phyloP scores from a whole-genome alignment of 2,329 filamentous ascomycete genomes.

The Colletotrichum sp. region DNA sequence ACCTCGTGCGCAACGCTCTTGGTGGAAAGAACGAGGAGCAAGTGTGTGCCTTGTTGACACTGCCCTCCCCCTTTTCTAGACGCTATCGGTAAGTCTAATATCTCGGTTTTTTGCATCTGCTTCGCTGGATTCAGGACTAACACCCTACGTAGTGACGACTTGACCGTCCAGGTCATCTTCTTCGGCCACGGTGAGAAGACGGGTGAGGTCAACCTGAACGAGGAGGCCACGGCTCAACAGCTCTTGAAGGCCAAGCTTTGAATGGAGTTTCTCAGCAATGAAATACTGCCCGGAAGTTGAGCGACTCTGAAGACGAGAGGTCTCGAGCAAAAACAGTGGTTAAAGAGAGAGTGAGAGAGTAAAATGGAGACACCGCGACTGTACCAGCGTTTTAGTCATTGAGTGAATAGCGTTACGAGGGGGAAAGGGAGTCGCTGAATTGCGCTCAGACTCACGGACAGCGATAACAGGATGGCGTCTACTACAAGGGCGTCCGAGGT shows the following conservation, averaged over 20 bases:
- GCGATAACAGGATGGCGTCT: not conserved
- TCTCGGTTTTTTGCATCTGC: not conserved
- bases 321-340: not conserved
- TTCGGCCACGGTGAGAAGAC: slow-evolving; percentile 83
- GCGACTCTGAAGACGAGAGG: not conserved
- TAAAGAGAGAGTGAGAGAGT: not conserved
- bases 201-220: slow-evolving; percentile 82
- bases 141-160: slow-evolving; percentile 72
- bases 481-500: not conserved
- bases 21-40: slow-evolving; percentile 94
- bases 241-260: slow-evolving; percentile 44
- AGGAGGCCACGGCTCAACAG: slow-evolving; percentile 76
- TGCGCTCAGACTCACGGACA: not conserved
- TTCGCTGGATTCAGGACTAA: not conserved
- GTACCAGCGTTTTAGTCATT: not conserved
- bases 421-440: not conserved
- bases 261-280: not conserved
- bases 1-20: slow-evolving; percentile 92
- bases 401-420: not conserved
- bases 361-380: not conserved
- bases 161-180: slow-evolving; percentile 98
- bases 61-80: slow-evolving; percentile 89
- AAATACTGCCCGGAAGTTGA: not conserved
- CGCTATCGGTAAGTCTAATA: slow-evolving; percentile 73
- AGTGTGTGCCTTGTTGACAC: slow-evolving; percentile 87